Evolutionary conservation across 768 basidiomycete genomes (phyloP), one percentile per base, ranked within the genome.

Genomic region (Boletus reticulatus): DNA sequence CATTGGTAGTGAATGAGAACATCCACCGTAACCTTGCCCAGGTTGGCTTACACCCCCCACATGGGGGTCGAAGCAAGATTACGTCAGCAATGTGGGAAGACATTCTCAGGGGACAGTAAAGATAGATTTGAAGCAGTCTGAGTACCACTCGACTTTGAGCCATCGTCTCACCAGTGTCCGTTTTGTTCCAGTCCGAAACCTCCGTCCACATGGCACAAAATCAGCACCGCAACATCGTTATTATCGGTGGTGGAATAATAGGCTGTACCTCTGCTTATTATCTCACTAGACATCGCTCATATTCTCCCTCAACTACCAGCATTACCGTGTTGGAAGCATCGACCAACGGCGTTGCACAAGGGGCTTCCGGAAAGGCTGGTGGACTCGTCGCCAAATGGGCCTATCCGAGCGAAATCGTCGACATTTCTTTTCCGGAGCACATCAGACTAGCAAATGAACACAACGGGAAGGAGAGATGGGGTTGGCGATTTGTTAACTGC

Each of bases 301-400:
- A 78, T 62, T 63, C 73, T 16, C 56, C 74, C 4, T 56, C 72
- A 11, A 69, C 66, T 5, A 74, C 76, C 12, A 76, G 69, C 27
- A 73, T 89, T 42, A 88, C 84, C 16, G 73, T 92, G 9, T 69
- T 96, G 50, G 84, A 94, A 61, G 88, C 91, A 50, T 90, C 88
- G 0, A 74, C 67, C 7, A 65, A 79, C 44, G 84, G 83, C 7
- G 77, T 84, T 19, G 92, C 91, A 0, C 88, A 89, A 57, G 92
- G 89, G 0, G 87, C 89, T 0, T 89, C 86, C 0, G 91, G 91
- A 17, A 94, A 93, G 67, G 88, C 91, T 0, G 92, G 90, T 6
- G 91, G 90, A 0, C 81, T 96, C 13, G 80, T 95, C 19, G 92
- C 93, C 0, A 83, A 86, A 71, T 87, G 93, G 92, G 94, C 92